A percentile compares a stretch with the other conserved stretches of the same genome.
phyloP scores from a whole-genome alignment of 73 alveolate genomes.

The Diophrys sp. region DNA sequence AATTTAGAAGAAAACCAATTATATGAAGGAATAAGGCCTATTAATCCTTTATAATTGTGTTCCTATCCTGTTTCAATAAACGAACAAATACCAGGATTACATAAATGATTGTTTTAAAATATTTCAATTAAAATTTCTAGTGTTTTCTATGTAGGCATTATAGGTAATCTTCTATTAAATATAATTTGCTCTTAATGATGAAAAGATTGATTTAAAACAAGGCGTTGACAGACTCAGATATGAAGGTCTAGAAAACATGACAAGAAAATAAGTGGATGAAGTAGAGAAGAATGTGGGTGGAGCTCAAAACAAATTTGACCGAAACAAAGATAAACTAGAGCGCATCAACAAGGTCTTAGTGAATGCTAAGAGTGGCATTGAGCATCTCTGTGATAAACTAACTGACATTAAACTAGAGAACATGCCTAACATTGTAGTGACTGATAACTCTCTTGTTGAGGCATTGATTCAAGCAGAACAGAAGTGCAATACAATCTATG shows the following conservation, averaged over 20 bases:
- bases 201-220: conserved; percentile 70
- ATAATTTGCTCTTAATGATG: conserved; percentile 71
- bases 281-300: conserved; percentile 71
- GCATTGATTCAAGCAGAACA: conserved; percentile 66
- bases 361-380: conserved; percentile 85
- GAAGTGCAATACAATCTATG: conserved; percentile 47
- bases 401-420: conserved; percentile 75
- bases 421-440: conserved; percentile 59
- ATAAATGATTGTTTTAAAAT: no score
- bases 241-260: conserved; percentile 85
- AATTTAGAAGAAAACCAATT: no score
- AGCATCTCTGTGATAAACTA: conserved; percentile 72
- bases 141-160: no score
- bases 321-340: conserved; percentile 76
- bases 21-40: no score
- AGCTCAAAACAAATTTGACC: conserved; percentile 67
- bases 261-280: conserved; percentile 92
- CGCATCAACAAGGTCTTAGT: conserved; percentile 66
- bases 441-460: conserved; percentile 79
- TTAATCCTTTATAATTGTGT: no score
- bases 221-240: conserved; percentile 82
- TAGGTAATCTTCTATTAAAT: no score
- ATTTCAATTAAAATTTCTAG: no score
- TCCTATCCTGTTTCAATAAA: no score
- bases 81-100: no score